Conservation (phyloP, 768 basidiomycete species). For the Rhodosporidiobolus odoratus region DNA sequence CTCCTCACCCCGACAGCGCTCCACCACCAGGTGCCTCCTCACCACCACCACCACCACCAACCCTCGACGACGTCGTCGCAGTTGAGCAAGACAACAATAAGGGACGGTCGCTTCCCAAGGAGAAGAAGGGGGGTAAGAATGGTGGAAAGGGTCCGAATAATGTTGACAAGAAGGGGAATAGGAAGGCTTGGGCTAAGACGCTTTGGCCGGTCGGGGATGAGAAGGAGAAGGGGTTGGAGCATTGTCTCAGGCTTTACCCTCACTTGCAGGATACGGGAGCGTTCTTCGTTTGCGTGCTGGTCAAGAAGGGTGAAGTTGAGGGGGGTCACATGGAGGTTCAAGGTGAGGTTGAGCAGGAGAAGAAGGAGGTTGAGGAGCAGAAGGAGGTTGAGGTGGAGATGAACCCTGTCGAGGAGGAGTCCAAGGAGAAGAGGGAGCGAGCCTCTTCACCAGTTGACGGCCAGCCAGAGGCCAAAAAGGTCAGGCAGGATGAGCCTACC, state of each 20-base stretch:
- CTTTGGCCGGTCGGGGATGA: conserved; percentile 74
- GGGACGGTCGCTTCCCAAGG: conserved; percentile 1
- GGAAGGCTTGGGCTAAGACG: conserved; percentile 54
- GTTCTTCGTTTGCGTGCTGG: conserved; percentile 89
- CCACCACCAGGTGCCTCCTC: no score
- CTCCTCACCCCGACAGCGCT: conserved; percentile 31
- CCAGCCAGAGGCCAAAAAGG: conserved; percentile 34
- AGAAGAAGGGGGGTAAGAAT: conserved; percentile 1
- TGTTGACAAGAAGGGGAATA: conserved; percentile 50
- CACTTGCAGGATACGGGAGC: conserved; percentile 95
- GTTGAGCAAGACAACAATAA: conserved; percentile 14
- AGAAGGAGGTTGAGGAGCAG: not conserved
- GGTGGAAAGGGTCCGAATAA: conserved; percentile 9
- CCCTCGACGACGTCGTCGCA: conserved; percentile 14
- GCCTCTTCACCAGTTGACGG: conserved; percentile 21
- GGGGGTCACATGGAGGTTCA: no score
- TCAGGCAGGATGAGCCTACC: not conserved
- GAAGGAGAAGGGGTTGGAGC: conserved; percentile 58
- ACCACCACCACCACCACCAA: not conserved
- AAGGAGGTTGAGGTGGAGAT: not conserved
- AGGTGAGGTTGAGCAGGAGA: not conserved
- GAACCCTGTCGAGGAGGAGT: conserved; percentile 10
- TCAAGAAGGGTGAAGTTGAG: conserved; percentile 43
- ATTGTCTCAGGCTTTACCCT: conserved; percentile 83
- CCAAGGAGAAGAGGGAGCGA: conserved; percentile 17